A percentile compares a stretch with the other conserved stretches of the same genome.
These are phyloP conservation scores for Mycogone perniciosa DNA, from an alignment of 2,329 filamentous ascomycete species.

Conservation along the genomic window DNA sequence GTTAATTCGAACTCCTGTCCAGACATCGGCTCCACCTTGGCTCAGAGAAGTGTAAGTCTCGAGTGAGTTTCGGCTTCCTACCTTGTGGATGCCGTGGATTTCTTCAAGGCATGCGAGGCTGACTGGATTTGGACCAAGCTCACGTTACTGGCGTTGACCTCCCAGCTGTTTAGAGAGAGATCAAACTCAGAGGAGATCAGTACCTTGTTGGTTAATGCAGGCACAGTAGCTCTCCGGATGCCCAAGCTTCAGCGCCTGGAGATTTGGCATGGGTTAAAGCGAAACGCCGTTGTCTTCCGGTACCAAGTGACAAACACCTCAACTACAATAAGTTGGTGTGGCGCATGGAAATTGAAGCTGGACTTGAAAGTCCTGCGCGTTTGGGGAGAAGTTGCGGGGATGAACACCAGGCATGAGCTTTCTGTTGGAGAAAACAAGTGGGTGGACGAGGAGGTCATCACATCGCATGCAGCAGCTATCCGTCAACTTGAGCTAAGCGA, in stretches of 20 bases:
- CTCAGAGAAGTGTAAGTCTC: background rate
- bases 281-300: background rate
- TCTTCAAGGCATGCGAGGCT: background rate
- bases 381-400: background rate
- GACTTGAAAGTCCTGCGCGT: background rate
- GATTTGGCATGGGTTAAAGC: background rate
- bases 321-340: background rate
- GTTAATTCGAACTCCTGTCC: background rate
- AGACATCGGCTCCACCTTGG: background rate
- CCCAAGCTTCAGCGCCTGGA: background rate
- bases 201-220: background rate
- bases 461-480: background rate
- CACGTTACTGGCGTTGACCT: background rate
- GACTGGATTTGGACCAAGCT: background rate
- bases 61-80: background rate
- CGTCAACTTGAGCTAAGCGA: background rate
- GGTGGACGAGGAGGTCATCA: background rate
- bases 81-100: background rate
- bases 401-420: background rate
- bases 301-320: background rate
- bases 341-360: background rate
- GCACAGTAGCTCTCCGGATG: background rate
- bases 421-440: background rate
- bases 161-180: background rate
- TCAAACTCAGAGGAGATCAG: background rate